Conservation (phyloP, 768 basidiomycete genomes). For the Saitozyma podzolica region DNA sequence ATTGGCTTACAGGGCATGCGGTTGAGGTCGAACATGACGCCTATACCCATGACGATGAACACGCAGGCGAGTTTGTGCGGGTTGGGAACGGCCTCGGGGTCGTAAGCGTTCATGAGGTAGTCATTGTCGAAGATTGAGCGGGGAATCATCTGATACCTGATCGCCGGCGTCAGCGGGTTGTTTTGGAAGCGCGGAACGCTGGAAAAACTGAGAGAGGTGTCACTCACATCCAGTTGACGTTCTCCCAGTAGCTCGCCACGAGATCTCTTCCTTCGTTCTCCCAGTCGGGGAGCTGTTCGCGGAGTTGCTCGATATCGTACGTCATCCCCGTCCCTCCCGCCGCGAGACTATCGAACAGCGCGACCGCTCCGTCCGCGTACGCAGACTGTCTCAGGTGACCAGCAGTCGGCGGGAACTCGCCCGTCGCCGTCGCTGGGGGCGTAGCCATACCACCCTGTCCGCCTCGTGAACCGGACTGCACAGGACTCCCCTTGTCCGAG, state of each 20-base stretch:
- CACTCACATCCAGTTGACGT: conserved; percentile 52
- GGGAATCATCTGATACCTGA: conserved; percentile 41
- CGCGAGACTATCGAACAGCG: conserved; percentile 11
- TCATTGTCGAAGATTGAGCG: conserved; percentile 45
- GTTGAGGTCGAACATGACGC: conserved; percentile 48
- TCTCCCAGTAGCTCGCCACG: conserved; percentile 49
- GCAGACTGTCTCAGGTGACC: conserved; percentile 5
- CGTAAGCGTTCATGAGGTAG: conserved; percentile 42
- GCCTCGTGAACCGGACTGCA: too few species aligned
- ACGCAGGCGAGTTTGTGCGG: conserved; percentile 51
- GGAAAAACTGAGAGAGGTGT: not conserved
- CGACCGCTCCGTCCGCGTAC: conserved; percentile 14
- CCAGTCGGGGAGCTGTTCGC: conserved; percentile 43
- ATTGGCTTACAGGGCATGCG: conserved; percentile 43
- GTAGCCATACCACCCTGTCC: conserved; percentile 12
- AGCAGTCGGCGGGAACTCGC: conserved; percentile 2
- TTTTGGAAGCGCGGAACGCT: not conserved
- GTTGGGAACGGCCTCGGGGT: conserved; percentile 27
- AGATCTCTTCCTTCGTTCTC: conserved; percentile 37
- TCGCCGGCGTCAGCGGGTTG: conserved; percentile 4
- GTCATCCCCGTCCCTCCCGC: conserved; percentile 14
- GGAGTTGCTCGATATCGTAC: conserved; percentile 27
- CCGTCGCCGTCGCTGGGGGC: conserved; percentile 21
- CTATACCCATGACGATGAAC: conserved; percentile 49
- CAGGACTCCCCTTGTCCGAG: not conserved